Conservation (phyloP, 805 yeast species). For the Candida ficus region DNA sequence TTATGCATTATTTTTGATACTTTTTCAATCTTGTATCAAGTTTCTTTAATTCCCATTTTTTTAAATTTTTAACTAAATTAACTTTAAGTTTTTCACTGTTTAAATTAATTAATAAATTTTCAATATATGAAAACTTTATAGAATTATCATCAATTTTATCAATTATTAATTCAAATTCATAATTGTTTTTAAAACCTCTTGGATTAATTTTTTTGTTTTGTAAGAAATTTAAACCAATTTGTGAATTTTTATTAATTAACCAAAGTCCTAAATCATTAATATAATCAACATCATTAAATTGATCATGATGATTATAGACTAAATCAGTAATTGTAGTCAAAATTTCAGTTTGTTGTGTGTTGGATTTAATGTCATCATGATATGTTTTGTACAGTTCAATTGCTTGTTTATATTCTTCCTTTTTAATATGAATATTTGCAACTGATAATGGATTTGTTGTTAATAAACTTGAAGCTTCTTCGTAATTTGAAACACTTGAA, state of each 20-base stretch:
- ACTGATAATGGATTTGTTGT: slow-evolving; percentile 6
- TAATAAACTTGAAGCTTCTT: slow-evolving; percentile 5
- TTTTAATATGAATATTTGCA: slow-evolving; percentile 6
- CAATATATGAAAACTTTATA: slow-evolving; percentile 7
- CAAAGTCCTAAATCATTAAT: slow-evolving; percentile 8
- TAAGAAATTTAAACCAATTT: slow-evolving; percentile 7
- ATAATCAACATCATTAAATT: slow-evolving; percentile 2
- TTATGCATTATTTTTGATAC: slow-evolving; percentile 1
- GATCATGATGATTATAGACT: background rate
- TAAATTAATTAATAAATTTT: slow-evolving; percentile 5
- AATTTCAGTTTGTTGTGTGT: background rate
- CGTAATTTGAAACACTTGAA: slow-evolving; percentile 5
- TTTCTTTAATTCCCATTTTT: slow-evolving; percentile 6
- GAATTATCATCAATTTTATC: slow-evolving; percentile 8
- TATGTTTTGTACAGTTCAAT: slow-evolving; percentile 1
- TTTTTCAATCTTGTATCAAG: slow-evolving; percentile 1
- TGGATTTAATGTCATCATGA: background rate
- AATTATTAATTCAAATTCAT: slow-evolving; percentile 5
- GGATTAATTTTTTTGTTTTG: slow-evolving; percentile 6
- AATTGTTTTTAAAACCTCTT: background rate
- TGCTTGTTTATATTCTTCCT: slow-evolving; percentile 6
- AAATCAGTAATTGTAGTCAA: slow-evolving; percentile 4
- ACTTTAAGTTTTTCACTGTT: slow-evolving; percentile 7
- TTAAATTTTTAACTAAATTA: slow-evolving; percentile 5
- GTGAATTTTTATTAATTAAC: slow-evolving; percentile 5